These are phyloP conservation scores for Kodamaea plutei DNA, from an alignment of 1,139 yeast genomes.

Conservation along the genomic window DNA sequence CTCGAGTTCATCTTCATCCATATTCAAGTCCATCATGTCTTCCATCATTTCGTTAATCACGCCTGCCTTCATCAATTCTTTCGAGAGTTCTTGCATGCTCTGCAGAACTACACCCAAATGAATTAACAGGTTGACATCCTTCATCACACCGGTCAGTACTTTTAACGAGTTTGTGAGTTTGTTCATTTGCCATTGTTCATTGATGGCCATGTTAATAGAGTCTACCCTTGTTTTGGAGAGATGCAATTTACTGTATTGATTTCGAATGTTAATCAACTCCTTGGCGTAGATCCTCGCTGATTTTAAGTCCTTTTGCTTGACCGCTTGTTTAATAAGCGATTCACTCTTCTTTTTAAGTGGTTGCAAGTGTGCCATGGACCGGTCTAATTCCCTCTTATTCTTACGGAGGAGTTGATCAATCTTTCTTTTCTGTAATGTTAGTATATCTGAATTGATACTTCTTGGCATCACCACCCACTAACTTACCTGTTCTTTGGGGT, in stretches of 20 bases:
- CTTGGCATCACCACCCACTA: neutral
- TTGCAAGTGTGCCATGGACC: conserved; percentile 63
- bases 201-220: conserved; percentile 81
- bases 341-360: conserved; percentile 73
- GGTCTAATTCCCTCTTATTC: conserved; percentile 79
- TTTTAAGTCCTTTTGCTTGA: conserved; percentile 72
- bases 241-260: conserved; percentile 70
- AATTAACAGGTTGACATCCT: conserved; percentile 78
- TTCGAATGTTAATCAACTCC: conserved; percentile 71
- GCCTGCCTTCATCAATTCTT: conserved; percentile 87
- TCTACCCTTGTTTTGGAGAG: conserved; percentile 82
- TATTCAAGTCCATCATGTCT: conserved; percentile 77
- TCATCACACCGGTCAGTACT: conserved; percentile 78
- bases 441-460: neutral
- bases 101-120: conserved; percentile 75
- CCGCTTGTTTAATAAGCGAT: conserved; percentile 65
- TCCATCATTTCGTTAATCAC: conserved; percentile 94
- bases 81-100: conserved; percentile 83
- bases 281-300: conserved; percentile 77
- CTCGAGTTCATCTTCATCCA: conserved; percentile 49
- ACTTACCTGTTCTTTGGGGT: conserved; percentile 81
- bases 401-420: conserved; percentile 79
- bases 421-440: conserved; percentile 54
- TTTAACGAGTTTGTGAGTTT: conserved; percentile 82
- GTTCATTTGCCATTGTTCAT: conserved; percentile 86